Base-by-base conservation (phyloP, 2,329 filamentous ascomycete species). In the Apiospora arundinis region DNA sequence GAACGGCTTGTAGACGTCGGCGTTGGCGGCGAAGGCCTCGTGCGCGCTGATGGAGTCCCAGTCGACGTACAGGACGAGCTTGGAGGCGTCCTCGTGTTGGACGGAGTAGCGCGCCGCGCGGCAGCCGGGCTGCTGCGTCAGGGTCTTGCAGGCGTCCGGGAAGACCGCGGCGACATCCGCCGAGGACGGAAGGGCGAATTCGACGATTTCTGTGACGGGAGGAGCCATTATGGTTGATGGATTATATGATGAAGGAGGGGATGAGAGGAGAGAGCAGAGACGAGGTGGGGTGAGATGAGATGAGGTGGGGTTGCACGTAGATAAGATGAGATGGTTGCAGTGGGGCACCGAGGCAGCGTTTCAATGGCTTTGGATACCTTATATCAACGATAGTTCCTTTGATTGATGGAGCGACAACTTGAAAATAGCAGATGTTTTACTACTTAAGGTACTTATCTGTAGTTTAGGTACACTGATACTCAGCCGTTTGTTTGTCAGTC, bases 41-140 rank as follows among this genome's bases (percentile, higher is more conserved):
- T 67, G 63, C 37, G 63, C 37, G 6, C 7, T 11, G 37, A 67
- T n/a, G 18, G 63, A 67, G 63, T 67, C 63, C 63, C 63, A 67
- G 63, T 67, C 63, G 37, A 67, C 16, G 63, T 25, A 45, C 21
- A 67, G 5, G 37, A 23, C 28, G 5, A 67, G 63, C 37, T 23
- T 44, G 63, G 37, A 1, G 5, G 63, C 37, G 12, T 42, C 37
- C 42, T 67, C 63, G 63, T 42, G 37, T 12, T 67, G 63, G 37
- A 21, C 37, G 21, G 63, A 42, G 63, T 67, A 67, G 63, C 63
- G 63, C 4, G 42, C 63, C 37, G 8, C 63, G 63, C 37, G 63
- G 63, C 63, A 67, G 18, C 63, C 63, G 63, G 63, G 37, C 63
- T 67, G 63, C n/a, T 42, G 37, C n/a, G n/a, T 67, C 4, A 67